Percentiles rank a stretch among this genome's conserved stretches.
phyloP scores from a whole-genome alignment of 2,329 filamentous ascomycete genomes.

The Trichoderma harzianum region DNA sequence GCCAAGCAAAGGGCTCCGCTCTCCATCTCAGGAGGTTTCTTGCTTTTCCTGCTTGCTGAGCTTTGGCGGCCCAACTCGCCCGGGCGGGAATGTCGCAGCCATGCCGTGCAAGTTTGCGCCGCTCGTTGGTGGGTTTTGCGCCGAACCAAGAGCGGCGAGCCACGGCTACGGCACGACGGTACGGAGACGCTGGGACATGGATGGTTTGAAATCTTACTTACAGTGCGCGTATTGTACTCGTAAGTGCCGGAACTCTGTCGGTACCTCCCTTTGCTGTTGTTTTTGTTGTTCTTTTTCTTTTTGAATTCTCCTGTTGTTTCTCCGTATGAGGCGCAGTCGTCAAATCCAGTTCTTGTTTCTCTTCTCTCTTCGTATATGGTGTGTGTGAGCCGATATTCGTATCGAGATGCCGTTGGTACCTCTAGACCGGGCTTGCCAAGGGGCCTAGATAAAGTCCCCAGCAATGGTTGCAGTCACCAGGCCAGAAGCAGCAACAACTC shows the following conservation, averaged over 20 bases:
- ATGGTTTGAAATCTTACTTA: conserved; percentile 6
- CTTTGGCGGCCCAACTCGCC: conserved; percentile 1
- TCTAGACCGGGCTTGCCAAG: conserved; percentile 1
- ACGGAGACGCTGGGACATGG: neutral
- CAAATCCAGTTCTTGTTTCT: neutral
- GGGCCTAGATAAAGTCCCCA: neutral
- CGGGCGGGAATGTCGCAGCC: conserved; percentile 7
- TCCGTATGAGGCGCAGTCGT: conserved; percentile 1
- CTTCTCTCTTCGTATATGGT: neutral
- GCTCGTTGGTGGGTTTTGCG: conserved; percentile 3
- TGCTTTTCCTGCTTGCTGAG: neutral
- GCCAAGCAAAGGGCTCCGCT: conserved; percentile 9
- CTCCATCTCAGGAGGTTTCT: neutral
- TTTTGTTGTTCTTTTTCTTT: neutral
- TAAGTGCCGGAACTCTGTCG: neutral
- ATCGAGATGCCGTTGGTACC: neutral
- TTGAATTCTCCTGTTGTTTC: neutral
- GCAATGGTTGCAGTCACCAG: neutral
- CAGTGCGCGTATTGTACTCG: neutral
- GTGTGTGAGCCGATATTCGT: neutral
- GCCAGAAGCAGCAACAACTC: conserved; percentile 6
- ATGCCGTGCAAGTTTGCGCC: conserved; percentile 5
- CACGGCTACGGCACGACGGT: conserved; percentile 8
- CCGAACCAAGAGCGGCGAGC: conserved; percentile 6
- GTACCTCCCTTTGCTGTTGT: neutral